Evolutionary conservation across 148 eudicot genomes (phyloP).

Genomic region (Rhododendron williamsianum): DNA sequence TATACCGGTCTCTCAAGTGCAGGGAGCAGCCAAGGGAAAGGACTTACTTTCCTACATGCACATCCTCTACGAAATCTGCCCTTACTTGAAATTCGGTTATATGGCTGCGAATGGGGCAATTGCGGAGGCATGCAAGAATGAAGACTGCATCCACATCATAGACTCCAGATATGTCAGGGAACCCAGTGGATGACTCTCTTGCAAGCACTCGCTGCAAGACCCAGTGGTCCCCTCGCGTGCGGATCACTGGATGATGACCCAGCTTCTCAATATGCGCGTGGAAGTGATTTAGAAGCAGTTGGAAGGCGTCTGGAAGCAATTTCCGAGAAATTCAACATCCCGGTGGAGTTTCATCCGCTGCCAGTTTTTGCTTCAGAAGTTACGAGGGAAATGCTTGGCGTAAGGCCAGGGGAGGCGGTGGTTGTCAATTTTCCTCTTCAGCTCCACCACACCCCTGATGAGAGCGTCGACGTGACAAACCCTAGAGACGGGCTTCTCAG

Average conservation of each 20-base stretch:
- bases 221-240: conserved; percentile 73
- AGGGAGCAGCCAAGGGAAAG: conserved; percentile 59
- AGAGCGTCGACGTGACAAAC: conserved; percentile 79
- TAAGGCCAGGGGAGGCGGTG: conserved; percentile 74
- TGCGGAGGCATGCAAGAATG: conserved; percentile 79
- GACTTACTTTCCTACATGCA: conserved; percentile 89
- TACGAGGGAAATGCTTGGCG: conserved; percentile 57
- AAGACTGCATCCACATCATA: conserved; percentile 68
- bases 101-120: conserved; percentile 96
- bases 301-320: conserved; percentile 45
- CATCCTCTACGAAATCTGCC: conserved; percentile 76
- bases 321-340: conserved; percentile 58
- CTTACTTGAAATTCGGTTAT: conserved; percentile 82
- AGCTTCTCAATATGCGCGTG: conserved; percentile 64
- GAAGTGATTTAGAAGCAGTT: conserved; percentile 57
- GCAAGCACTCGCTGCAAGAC: conserved; percentile 79
- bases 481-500: conserved; percentile 76
- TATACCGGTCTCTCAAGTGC: conserved; percentile 67
- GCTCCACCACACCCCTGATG: conserved; percentile 93
- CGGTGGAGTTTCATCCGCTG: conserved; percentile 60
- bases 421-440: conserved; percentile 83
- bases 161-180: conserved; percentile 86
- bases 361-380: conserved; percentile 63
- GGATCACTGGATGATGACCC: conserved; percentile 90
- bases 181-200: conserved; percentile 91